Percentiles rank a stretch among this genome's conserved stretches.
phyloP scores from a whole-genome alignment of 495 filamentous ascomycete species.

The Podospora bellae-mahoneyi region DNA sequence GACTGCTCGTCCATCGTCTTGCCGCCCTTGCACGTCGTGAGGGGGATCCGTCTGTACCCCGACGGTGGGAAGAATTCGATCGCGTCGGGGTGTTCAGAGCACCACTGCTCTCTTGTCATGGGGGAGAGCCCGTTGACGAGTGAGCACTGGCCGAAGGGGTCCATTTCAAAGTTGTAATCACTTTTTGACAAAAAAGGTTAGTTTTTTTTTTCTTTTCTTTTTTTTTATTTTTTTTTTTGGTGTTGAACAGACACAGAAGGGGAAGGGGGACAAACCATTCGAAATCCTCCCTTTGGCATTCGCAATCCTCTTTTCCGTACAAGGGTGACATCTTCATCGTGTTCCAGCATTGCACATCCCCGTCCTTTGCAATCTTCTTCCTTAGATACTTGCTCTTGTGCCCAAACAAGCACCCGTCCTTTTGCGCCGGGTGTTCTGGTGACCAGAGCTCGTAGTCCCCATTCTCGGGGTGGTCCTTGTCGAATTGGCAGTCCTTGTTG shows the following conservation, averaged over 20 bases:
- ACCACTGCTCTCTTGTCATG: conserved; percentile 62
- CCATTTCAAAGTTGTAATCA: conserved; percentile 89
- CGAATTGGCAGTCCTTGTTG: conserved; percentile 58
- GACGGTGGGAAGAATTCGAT: conserved; percentile 77
- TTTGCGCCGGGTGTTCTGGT: conserved; percentile 71
- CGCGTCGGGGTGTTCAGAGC: conserved; percentile 60
- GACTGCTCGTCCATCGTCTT: conserved; percentile 62
- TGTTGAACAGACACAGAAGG: background rate
- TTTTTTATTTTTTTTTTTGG: background rate
- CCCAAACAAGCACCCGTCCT: conserved; percentile 84
- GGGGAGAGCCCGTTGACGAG: conserved; percentile 68
- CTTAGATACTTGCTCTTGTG: conserved; percentile 86
- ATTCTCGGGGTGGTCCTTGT: conserved; percentile 56
- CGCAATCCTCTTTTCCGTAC: conserved; percentile 68
- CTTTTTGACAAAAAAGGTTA: conserved; percentile 39
- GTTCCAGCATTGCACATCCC: conserved; percentile 62
- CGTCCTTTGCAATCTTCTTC: conserved; percentile 62
- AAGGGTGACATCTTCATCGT: conserved; percentile 62
- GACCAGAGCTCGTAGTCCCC: conserved; percentile 80
- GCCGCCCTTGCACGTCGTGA: conserved; percentile 80
- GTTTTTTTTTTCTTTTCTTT: too few relatives aligned
- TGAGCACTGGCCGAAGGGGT: conserved; percentile 67
- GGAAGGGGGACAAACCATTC: conserved; percentile 69
- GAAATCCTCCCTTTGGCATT: conserved; percentile 78
- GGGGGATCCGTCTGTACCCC: conserved; percentile 85